Evolutionary conservation across 805 yeast species (phyloP), one percentile per base, ranked within the genome.

Genomic region (Crinitomyces ghanaensis): DNA sequence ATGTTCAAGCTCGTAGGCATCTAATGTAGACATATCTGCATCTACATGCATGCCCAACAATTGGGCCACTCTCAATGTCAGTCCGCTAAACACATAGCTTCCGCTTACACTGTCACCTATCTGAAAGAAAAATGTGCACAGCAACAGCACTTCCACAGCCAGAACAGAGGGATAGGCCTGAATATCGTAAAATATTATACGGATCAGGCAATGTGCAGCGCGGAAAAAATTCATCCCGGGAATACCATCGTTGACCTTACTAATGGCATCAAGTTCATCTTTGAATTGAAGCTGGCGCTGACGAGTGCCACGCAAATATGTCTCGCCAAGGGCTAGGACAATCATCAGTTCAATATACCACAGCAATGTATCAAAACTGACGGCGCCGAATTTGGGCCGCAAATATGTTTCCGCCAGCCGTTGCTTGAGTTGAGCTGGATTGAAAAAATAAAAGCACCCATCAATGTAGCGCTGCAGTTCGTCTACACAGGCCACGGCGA

Each of bases 381-480:
- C 19, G 11, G 30, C 30, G 6, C 34, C 34, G 1, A 26, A 13
- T 6, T 23, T 22, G 13, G 26, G 21, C n/a, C 16, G 16, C 12
- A 19, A 19, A 25, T 43, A 44, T 4, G 39, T 32, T 8, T 36
- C 40, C n/a, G 26, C 24, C 24, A 44, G 28, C 13, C 29, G 29
- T 9, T 15, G 19, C n/a, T 26, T 16, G 26, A 39, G 38, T 27
- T 42, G 37, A 4, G 32, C 31, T 3, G 30, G 26, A 33, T 46
- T 46, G 33, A 43, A 37, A 23, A 42, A 46, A 30, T 46, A 46
- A 25, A 43, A 46, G 28, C 48, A 38, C 5, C 36, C 43, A 12
- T 42, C 31, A 11, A 46, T 22, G 25, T 34, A 44, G 8, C 28
- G 26, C 9, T 41, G 34, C 19, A 43, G 45, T 12, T 29, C 33